A percentile compares a stretch with the other conserved stretches of the same genome.
These are phyloP conservation scores for Cytospora paraplurivora DNA, from an alignment of 2,329 filamentous ascomycete genomes.

Conservation along the genomic window DNA sequence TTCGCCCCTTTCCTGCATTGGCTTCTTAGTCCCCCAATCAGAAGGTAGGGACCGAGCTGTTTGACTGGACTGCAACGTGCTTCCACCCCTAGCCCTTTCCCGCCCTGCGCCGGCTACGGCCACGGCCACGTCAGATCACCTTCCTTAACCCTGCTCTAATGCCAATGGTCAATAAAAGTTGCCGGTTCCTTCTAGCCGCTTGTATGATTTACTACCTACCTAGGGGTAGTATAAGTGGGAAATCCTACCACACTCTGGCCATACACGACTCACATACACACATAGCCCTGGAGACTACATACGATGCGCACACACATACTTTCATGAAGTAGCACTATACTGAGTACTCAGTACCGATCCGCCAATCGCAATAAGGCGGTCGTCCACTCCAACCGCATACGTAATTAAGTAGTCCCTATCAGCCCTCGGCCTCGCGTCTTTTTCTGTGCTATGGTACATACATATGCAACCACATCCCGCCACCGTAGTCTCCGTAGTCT, in stretches of 20 bases:
- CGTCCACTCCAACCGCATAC: neutral
- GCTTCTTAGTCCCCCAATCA: constrained; percentile 10
- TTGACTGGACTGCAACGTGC: constrained; percentile 7
- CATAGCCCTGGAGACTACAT: neutral
- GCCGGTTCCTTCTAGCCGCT: neutral
- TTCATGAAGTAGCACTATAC: neutral
- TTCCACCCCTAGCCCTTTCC: constrained; percentile 2
- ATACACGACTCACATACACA: no score
- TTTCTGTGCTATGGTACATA: constrained; percentile 12
- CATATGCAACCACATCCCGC: constrained; percentile 4
- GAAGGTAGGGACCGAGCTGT: neutral
- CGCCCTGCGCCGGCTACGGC: constrained; percentile 1
- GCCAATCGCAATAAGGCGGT: neutral
- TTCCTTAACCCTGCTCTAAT: neutral
- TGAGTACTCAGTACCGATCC: neutral
- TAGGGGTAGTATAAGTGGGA: constrained; percentile 1
- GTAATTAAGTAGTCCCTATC: constrained; percentile 2
- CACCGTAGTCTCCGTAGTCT: constrained; percentile 1
- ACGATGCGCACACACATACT: neutral
- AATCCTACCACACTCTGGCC: neutral
- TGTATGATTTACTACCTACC: neutral
- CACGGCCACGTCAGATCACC: constrained; percentile 17
- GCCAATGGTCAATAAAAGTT: neutral
- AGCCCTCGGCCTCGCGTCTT: constrained; percentile 10
- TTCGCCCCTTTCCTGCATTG: neutral